phyloP scores from a whole-genome alignment of 805 yeast genomes.

The Teunomyces panamensis region DNA sequence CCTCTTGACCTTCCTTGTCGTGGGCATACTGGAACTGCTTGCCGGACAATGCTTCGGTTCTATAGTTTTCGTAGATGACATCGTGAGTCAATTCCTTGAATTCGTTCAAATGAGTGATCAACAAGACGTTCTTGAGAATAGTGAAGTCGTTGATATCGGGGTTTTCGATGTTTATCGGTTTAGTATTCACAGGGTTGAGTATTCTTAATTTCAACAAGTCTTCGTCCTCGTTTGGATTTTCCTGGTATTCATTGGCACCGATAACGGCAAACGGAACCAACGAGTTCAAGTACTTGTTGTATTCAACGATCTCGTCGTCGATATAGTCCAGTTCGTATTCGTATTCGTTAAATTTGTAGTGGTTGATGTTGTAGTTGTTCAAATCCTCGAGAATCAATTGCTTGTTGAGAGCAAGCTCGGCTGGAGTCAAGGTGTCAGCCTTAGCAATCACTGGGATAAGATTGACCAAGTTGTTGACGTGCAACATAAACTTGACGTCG shows the following conservation, averaged over 20 bases:
- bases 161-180: constrained; percentile 60
- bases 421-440: constrained; percentile 41
- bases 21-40: constrained; percentile 44
- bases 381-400: constrained; percentile 74
- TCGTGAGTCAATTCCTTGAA: constrained; percentile 88
- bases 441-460: constrained; percentile 44
- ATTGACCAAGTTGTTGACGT: constrained; percentile 41
- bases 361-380: constrained; percentile 64
- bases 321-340: constrained; percentile 49
- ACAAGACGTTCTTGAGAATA: constrained; percentile 70
- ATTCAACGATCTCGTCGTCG: constrained; percentile 63
- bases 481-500: constrained; percentile 41
- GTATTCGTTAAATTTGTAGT: constrained; percentile 66
- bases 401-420: constrained; percentile 63
- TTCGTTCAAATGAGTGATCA: constrained; percentile 83
- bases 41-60: constrained; percentile 80
- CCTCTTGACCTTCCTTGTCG: constrained; percentile 14
- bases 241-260: constrained; percentile 64
- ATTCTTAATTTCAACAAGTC: constrained; percentile 51
- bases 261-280: constrained; percentile 66
- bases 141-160: constrained; percentile 79
- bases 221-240: constrained; percentile 32
- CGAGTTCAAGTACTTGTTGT: constrained; percentile 61
- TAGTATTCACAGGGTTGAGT: constrained; percentile 47
- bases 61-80: constrained; percentile 79